Evolutionary conservation across 2,329 filamentous ascomycete species (phyloP).

Genomic region (Stemphylium beticola): DNA sequence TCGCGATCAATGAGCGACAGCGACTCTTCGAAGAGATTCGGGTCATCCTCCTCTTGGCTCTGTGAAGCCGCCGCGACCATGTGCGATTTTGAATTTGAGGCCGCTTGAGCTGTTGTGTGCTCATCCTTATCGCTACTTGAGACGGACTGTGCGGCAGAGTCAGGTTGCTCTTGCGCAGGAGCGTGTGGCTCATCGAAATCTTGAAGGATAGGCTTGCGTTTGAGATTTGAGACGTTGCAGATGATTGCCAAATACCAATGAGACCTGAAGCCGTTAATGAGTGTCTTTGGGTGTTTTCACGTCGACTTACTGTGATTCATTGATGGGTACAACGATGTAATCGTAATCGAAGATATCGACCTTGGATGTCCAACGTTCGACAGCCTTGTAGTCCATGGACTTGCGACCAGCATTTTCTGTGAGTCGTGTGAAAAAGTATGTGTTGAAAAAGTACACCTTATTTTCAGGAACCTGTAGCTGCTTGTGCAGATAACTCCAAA

Average conservation of each 20-base stretch:
- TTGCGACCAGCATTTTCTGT: conserved; percentile 60
- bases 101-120: background rate
- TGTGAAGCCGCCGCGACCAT: background rate
- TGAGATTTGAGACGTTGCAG: conserved; percentile 79
- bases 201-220: conserved; percentile 35
- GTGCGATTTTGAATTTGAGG: background rate
- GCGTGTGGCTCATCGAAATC: conserved; percentile 11
- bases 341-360: conserved; percentile 85
- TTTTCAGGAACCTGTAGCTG: conserved; percentile 56
- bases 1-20: conserved; percentile 31
- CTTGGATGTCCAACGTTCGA: conserved; percentile 85
- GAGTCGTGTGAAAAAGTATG: conserved; percentile 85
- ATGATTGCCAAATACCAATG: conserved; percentile 98
- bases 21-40: conserved; percentile 29
- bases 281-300: background rate
- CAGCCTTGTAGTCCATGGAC: conserved; percentile 80
- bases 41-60: conserved; percentile 11
- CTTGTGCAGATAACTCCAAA: conserved; percentile 39
- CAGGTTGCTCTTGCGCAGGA: background rate
- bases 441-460: conserved; percentile 87
- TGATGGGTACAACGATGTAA: conserved; percentile 90
- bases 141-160: background rate
- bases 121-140: background rate
- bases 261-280: conserved; percentile 14
- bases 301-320: conserved; percentile 63